These are phyloP conservation scores for Tillandsia fasciculata DNA, from an alignment of 176 grass and related monocot species.

Conservation along the genomic window DNA sequence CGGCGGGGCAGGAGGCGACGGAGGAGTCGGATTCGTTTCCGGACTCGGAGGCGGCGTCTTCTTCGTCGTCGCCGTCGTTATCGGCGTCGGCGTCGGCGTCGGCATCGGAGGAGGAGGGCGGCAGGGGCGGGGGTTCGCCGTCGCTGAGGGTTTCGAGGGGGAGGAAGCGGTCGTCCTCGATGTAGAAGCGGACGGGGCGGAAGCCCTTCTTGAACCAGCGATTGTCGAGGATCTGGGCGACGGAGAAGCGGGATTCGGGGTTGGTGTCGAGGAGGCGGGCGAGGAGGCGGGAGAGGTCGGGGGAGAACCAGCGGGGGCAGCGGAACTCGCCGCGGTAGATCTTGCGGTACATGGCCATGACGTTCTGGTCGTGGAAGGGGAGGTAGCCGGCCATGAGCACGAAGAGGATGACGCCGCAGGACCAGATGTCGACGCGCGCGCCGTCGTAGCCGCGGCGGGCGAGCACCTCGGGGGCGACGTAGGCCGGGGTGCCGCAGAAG, in stretches of 20 bases:
- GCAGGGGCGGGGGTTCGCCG: background rate
- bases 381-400: conserved; percentile 95
- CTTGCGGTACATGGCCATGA: conserved; percentile 93
- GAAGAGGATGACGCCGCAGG: conserved; percentile 83
- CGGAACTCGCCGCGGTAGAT: conserved; percentile 89
- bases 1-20: conserved; percentile 79
- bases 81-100: conserved; percentile 4
- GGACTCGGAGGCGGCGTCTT: conserved; percentile 42
- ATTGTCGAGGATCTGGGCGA: conserved; percentile 77
- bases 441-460: conserved; percentile 80
- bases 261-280: conserved; percentile 65
- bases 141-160: conserved; percentile 30
- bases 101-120: conserved; percentile 24
- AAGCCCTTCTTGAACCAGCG: conserved; percentile 94
- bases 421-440: conserved; percentile 87
- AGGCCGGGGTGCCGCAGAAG: conserved; percentile 92
- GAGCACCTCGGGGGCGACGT: conserved; percentile 87
- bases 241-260: conserved; percentile 64
- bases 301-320: conserved; percentile 90
- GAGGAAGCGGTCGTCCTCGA: conserved; percentile 79
- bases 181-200: conserved; percentile 67
- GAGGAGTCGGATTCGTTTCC: conserved; percentile 91
- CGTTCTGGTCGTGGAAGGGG: conserved; percentile 89
- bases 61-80: background rate
- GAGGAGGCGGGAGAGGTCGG: conserved; percentile 46